Conservation (phyloP, 352 stramenopile genomes). For the Ophiocytium majus region DNA sequence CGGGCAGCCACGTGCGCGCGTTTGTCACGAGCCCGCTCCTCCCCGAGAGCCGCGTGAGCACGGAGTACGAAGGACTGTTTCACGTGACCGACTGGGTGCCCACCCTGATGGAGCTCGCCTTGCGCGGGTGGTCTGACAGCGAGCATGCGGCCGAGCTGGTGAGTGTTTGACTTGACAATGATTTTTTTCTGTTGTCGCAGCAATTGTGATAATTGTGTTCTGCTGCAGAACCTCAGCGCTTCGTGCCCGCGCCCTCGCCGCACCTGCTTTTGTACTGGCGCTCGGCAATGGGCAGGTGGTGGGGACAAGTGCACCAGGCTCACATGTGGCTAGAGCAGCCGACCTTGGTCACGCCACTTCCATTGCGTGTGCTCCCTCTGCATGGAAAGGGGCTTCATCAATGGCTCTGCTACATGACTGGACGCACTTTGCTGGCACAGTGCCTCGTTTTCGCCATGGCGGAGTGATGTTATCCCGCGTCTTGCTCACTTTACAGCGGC, state of each 20-base stretch:
- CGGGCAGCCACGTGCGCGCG: background rate
- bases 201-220: background rate
- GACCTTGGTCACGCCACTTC: too few relatives aligned
- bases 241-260: too few relatives aligned
- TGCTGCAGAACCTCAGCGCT: background rate
- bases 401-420: too few relatives aligned
- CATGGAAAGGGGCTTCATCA: too few relatives aligned
- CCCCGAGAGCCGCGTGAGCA: background rate
- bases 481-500: too few relatives aligned
- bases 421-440: too few relatives aligned
- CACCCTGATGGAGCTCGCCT: constrained; percentile 26
- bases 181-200: too few relatives aligned
- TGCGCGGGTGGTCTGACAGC: background rate
- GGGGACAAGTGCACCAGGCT: background rate
- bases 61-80: constrained; percentile 28
- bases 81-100: constrained; percentile 44
- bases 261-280: background rate
- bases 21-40: background rate
- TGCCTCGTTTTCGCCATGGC: too few relatives aligned
- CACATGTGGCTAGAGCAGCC: too few relatives aligned
- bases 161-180: too few relatives aligned
- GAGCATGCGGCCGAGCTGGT: background rate
- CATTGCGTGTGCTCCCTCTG: too few relatives aligned
- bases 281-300: background rate
- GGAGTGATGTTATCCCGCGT: too few relatives aligned